Percentiles rank a stretch among this genome's conserved stretches.
Evolutionary conservation across 352 stramenopile species (phyloP).

Genomic region (Globisporangium camurandrum): DNA sequence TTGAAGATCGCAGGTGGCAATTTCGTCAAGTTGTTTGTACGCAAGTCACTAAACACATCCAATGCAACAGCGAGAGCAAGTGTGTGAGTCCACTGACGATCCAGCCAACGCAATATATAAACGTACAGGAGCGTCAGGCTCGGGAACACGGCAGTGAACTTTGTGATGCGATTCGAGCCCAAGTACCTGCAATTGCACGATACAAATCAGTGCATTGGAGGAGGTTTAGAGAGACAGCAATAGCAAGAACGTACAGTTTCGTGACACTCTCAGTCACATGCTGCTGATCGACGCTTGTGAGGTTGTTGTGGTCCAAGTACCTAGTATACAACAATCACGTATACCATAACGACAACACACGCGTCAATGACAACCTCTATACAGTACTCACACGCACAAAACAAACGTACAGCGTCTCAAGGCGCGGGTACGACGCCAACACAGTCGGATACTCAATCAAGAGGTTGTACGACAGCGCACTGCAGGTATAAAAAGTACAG

Average conservation of each 20-base stretch:
- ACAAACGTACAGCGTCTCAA: conserved; percentile 1
- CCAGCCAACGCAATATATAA: not conserved
- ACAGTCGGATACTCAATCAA: not conserved
- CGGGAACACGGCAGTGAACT: not conserved
- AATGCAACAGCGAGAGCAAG: not conserved
- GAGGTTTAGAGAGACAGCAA: not conserved
- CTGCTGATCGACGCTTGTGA: not conserved
- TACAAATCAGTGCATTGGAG: not conserved
- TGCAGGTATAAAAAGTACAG: no score
- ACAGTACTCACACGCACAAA: not conserved
- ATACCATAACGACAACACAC: no score
- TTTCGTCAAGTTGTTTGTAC: not conserved
- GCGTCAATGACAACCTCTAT: no score
- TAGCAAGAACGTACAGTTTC: not conserved
- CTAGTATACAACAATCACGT: no score
- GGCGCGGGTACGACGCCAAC: not conserved
- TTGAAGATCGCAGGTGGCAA: not conserved
- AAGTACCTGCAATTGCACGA: conserved; percentile 1
- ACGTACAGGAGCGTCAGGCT: not conserved
- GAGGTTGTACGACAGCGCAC: not conserved
- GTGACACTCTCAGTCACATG: not conserved
- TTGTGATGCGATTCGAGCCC: not conserved
- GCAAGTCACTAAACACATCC: not conserved
- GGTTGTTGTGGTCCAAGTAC: conserved; percentile 1
- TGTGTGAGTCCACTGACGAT: not conserved